Percentiles rank a stretch among this genome's conserved stretches.
These are phyloP conservation scores for Paspalum notatum DNA, from an alignment of 176 grass and related monocot species.

Conservation along the genomic window DNA sequence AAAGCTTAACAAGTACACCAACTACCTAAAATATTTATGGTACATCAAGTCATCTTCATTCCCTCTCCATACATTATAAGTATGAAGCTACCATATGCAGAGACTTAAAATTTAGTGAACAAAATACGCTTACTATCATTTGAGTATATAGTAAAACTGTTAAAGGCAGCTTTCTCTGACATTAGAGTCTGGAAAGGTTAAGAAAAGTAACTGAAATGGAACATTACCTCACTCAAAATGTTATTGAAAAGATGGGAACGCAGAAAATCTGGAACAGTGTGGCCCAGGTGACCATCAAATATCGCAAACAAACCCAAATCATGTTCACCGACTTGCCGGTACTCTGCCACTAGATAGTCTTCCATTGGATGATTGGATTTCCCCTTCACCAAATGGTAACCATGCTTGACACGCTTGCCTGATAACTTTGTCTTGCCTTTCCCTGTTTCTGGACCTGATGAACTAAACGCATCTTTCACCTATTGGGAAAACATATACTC, in stretches of 20 bases:
- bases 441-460: slow-evolving; percentile 76
- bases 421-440: slow-evolving; percentile 90
- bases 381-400: slow-evolving; percentile 90
- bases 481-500: slow-evolving; percentile 34
- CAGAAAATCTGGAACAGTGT: slow-evolving; percentile 83
- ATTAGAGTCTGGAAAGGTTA: slow-evolving; percentile 14
- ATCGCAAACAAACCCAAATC: slow-evolving; percentile 91
- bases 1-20: too few relatives aligned
- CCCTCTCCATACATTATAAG: not conserved
- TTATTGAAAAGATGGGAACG: slow-evolving; percentile 79
- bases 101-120: slow-evolving; percentile 14
- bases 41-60: not conserved
- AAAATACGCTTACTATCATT: slow-evolving; percentile 12
- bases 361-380: slow-evolving; percentile 95
- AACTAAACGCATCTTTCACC: slow-evolving; percentile 85
- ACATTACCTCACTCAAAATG: slow-evolving; percentile 88
- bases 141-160: slow-evolving; percentile 21
- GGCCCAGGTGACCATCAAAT: slow-evolving; percentile 88
- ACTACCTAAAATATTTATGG: not conserved
- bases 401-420: slow-evolving; percentile 68
- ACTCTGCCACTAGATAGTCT: slow-evolving; percentile 89
- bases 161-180: not conserved
- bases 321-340: slow-evolving; percentile 60
- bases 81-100: slow-evolving; percentile 25
- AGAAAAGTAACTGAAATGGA: not conserved